Base-by-base conservation (phyloP, 2,329 filamentous ascomycete genomes). In the Trichophyton benhamiae region DNA sequence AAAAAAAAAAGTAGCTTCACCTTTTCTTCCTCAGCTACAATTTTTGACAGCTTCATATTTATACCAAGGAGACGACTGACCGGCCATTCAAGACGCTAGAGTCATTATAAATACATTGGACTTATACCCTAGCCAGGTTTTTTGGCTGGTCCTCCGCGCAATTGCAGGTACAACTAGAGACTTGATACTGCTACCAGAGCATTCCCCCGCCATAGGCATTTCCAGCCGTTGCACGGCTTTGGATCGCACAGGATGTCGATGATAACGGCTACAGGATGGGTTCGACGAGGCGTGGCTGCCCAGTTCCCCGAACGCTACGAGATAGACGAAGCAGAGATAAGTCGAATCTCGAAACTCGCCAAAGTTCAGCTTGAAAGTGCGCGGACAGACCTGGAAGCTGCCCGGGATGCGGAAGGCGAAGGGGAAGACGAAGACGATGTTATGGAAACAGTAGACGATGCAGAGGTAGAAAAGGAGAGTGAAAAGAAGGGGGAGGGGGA, bases 341-440 rank as follows among this genome's bases (percentile, higher is more conserved):
- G 84, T 69, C 83, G 88, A 69, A 91, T 91, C 77, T 86, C 87
- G 15, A 81, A 82, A 70, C 79, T 91, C 65, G 87, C 87, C 33
- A 85, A 87, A 73, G 78, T 89, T 64, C 87, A 95, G 76, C 82
- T 96, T 36, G 89, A 96, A 70, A 94, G 97, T 75, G 94, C 94
- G 27, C 87, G 92, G 70, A 88, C 91, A 30, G 91, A 94, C 70
- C 76, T 95, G 64, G 83, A 87, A 66, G 85, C 88, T 67, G 90
- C 90, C 9, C 79, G 84, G 70, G 81, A 79, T 69, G 66, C 67
- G 61, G 69, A 67, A 20, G 72, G 75, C 41, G 73, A 74, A 63
- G 75, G 76, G 46, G 63, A 64, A 22, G 67, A 63, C 11, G 68
- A 71, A 17, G 73, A 74, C 63, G 75, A 76, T 68, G 69, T 72